Percentiles rank a stretch among this genome's conserved stretches.
Evolutionary conservation across 73 alveolate species (phyloP).

Genomic region (Paramecium primaurelia): DNA sequence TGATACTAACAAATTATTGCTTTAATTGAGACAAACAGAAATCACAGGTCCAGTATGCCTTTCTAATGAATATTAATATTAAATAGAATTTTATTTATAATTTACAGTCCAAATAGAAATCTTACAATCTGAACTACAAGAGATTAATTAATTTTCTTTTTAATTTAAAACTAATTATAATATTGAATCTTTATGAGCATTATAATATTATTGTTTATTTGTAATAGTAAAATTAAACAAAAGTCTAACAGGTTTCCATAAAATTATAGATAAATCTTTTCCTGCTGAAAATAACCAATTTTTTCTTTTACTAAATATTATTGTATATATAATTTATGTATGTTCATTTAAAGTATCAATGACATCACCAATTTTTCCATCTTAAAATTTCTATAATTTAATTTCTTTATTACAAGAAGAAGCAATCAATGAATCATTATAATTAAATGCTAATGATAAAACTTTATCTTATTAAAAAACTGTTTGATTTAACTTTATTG

Average conservation of each 20-base stretch:
- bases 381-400: not conserved
- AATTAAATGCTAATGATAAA: not conserved
- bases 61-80: not conserved
- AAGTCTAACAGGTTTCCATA: not conserved
- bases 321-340: not conserved
- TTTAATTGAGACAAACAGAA: not conserved
- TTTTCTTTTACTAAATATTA: not conserved
- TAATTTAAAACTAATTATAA: not conserved
- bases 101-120: not conserved
- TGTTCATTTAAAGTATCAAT: not conserved
- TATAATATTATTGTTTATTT: not conserved
- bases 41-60: not conserved
- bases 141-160: not conserved
- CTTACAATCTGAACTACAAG: not conserved
- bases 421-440: not conserved
- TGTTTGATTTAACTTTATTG: not conserved
- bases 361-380: not conserved
- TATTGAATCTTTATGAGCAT: not conserved
- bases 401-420: not conserved
- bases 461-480: not conserved
- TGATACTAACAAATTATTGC: not conserved
- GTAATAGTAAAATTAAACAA: not conserved
- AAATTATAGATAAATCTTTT: not conserved
- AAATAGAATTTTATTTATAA: not conserved
- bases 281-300: constrained; percentile 3